Conservation (phyloP, 371 early-diverging fungal genomes). For the Actinomucor elegans region DNA sequence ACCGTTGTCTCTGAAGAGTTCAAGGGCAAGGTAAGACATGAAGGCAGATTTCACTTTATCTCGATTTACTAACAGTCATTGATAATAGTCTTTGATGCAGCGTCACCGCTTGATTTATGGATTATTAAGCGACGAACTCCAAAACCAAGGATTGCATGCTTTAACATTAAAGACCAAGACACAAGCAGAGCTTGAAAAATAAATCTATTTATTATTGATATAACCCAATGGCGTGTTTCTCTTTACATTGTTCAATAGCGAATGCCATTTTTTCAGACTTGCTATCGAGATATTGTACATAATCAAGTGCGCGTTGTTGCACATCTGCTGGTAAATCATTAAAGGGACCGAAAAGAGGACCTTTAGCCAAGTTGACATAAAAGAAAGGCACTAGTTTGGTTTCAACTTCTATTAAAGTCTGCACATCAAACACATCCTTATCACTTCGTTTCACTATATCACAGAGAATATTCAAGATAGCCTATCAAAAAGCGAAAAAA, state of each 20-base stretch:
- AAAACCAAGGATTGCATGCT: conserved; percentile 59
- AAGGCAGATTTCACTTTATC: not conserved
- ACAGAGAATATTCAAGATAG: conserved; percentile 31
- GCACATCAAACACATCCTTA: conserved; percentile 27
- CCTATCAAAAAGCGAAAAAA: conserved; percentile 7
- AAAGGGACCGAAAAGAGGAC: conserved; percentile 51
- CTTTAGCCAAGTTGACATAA: conserved; percentile 38
- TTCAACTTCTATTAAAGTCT: conserved; percentile 40
- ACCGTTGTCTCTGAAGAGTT: conserved; percentile 67
- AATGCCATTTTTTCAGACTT: conserved; percentile 25
- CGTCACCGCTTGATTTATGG: conserved; percentile 69
- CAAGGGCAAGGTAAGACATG: conserved; percentile 52
- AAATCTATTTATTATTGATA: not conserved
- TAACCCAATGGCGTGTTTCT: conserved; percentile 3
- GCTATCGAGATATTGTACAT: conserved; percentile 42
- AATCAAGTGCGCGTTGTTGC: conserved; percentile 53
- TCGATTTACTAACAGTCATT: not conserved
- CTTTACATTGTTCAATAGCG: conserved; percentile 25
- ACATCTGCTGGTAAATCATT: conserved; percentile 38
- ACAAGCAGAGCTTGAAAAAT: conserved; percentile 43
- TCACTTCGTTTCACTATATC: conserved; percentile 34
- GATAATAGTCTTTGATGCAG: conserved; percentile 53
- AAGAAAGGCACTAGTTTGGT: conserved; percentile 49
- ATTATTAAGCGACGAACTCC: conserved; percentile 56
- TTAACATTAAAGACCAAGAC: conserved; percentile 65